Percentiles rank a stretch among this genome's conserved stretches.
phyloP scores from a whole-genome alignment of 106 monocot species.

The Dendrobium nobile region DNA sequence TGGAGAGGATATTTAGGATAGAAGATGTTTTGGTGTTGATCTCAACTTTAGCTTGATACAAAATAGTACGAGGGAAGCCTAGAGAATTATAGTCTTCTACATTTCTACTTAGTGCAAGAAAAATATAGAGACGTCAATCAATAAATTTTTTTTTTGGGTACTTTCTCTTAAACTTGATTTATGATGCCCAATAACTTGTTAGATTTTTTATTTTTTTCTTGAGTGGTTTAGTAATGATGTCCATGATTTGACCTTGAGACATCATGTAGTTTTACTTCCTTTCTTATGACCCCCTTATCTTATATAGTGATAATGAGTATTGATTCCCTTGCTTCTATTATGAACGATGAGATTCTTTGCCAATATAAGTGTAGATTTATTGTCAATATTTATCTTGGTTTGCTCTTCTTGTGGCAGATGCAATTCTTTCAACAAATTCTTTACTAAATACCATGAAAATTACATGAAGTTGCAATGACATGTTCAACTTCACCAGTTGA shows the following conservation, averaged over 20 bases:
- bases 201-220: background rate
- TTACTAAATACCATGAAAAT: background rate
- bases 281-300: background rate
- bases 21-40: too few species aligned
- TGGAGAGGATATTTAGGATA: too few species aligned
- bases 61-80: too few species aligned
- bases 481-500: too few species aligned
- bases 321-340: background rate
- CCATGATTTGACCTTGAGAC: background rate
- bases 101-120: too few species aligned
- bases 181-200: background rate
- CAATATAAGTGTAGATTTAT: background rate
- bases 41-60: too few species aligned
- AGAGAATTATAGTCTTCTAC: too few species aligned
- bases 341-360: background rate
- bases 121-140: too few species aligned
- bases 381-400: background rate
- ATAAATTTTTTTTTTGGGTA: too few species aligned
- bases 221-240: background rate
- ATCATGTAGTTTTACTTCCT: background rate
- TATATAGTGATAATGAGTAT: background rate
- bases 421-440: background rate
- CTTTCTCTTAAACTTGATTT: too few species aligned
- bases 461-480: background rate
- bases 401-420: background rate